A percentile compares a stretch with the other conserved stretches of the same genome.
phyloP scores from a whole-genome alignment of 768 basidiomycete genomes.

The Melanogaster broomeanus region DNA sequence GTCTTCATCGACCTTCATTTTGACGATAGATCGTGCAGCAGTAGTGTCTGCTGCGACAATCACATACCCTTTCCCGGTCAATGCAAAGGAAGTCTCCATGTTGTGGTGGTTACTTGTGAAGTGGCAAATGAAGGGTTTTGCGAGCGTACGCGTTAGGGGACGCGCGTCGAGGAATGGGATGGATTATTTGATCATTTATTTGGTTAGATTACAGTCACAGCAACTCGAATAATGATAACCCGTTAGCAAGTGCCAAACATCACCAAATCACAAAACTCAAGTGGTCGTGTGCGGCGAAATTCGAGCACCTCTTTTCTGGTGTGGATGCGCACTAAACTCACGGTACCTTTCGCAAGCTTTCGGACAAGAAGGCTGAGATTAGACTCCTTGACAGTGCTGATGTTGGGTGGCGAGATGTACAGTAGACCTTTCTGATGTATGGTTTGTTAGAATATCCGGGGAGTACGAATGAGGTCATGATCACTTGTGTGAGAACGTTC shows the following conservation, averaged over 20 bases:
- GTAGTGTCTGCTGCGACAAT: constrained; percentile 91
- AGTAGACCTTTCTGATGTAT: too few relatives aligned
- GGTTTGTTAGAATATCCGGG: too few relatives aligned
- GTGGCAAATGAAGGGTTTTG: constrained; percentile 1
- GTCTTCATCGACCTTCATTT: constrained; percentile 97
- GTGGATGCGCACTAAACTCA: too few relatives aligned
- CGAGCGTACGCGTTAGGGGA: constrained; percentile 22
- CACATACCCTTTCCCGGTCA: constrained; percentile 92
- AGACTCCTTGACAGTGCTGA: too few relatives aligned
- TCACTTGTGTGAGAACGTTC: too few relatives aligned
- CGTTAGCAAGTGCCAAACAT: not conserved
- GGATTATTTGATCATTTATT: constrained; percentile 12
- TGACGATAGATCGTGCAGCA: constrained; percentile 89
- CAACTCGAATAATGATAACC: not conserved
- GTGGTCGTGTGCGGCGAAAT: too few relatives aligned
- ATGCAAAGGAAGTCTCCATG: constrained; percentile 92
- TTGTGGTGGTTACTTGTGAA: constrained; percentile 19
- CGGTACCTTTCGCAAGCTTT: too few relatives aligned
- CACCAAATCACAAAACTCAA: too few relatives aligned
- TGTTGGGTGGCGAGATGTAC: too few relatives aligned
- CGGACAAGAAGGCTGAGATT: too few relatives aligned
- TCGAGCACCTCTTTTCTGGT: too few relatives aligned
- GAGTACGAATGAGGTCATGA: too few relatives aligned
- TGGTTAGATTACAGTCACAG: constrained; percentile 1
- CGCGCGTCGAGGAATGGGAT: constrained; percentile 26